A percentile compares a stretch with the other conserved stretches of the same genome.
These are phyloP conservation scores for Aphanomyces euteiches DNA, from an alignment of 352 stramenopile species.

Conservation along the genomic window DNA sequence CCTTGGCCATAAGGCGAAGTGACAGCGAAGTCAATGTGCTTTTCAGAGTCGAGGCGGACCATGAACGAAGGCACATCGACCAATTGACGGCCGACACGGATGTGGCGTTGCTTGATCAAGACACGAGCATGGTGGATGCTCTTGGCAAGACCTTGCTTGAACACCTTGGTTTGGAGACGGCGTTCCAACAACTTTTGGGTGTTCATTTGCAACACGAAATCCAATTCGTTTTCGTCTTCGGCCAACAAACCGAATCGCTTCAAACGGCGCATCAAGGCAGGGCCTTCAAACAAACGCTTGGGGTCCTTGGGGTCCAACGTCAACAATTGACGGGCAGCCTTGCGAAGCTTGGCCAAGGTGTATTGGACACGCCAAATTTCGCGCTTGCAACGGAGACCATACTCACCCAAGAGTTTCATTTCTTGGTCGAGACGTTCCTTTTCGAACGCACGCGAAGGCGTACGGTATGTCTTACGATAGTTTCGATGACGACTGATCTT, in stretches of 20 bases:
- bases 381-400: conserved; percentile 99
- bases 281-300: conserved; percentile 98
- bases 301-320: conserved; percentile 98
- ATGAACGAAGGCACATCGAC: conserved; percentile 99
- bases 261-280: conserved; percentile 96
- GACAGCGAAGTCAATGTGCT: conserved; percentile 99
- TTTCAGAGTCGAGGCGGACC: conserved; percentile 97
- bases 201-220: conserved; percentile 98
- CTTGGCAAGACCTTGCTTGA: conserved; percentile 99
- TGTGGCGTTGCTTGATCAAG: conserved; percentile 99
- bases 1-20: conserved; percentile 98
- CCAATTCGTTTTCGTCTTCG: conserved; percentile 97
- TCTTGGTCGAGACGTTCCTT: conserved; percentile 99
- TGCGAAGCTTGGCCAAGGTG: conserved; percentile 98
- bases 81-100: conserved; percentile 98
- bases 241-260: conserved; percentile 94
- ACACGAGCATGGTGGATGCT: conserved; percentile 99
- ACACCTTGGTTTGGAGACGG: conserved; percentile 98
- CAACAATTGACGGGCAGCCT: conserved; percentile 96
- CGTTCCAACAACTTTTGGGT: conserved; percentile 99
- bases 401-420: conserved; percentile 98
- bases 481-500: conserved; percentile 86
- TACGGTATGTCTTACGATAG: conserved; percentile 98
- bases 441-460: conserved; percentile 97
- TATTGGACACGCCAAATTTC: conserved; percentile 99